Evolutionary conservation across 2,329 filamentous ascomycete genomes (phyloP).

Genomic region (Apiospora rasikravindrae): DNA sequence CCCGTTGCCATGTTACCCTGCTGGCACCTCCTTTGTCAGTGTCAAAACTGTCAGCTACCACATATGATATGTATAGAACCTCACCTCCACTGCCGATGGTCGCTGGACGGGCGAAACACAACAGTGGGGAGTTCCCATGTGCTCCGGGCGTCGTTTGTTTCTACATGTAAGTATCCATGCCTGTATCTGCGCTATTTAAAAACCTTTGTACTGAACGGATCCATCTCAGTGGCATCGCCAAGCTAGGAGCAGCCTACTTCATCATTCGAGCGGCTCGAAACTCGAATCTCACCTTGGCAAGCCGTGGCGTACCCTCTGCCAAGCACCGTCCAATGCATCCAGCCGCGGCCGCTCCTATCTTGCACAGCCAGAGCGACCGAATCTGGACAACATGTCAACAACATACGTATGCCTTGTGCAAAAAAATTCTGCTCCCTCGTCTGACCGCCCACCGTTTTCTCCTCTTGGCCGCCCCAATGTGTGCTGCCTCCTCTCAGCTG

Average conservation of each 20-base stretch:
- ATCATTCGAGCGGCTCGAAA: constrained; percentile 17
- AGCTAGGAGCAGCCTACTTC: constrained; percentile 8
- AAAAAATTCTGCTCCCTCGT: not conserved
- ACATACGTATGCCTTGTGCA: not conserved
- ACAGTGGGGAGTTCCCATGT: not conserved
- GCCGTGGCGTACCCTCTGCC: constrained; percentile 13
- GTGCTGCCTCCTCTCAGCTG: not conserved
- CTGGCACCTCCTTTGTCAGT: not conserved
- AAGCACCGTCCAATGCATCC: constrained; percentile 2
- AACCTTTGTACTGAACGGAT: not conserved
- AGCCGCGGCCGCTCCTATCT: constrained; percentile 1
- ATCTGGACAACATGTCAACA: constrained; percentile 8
- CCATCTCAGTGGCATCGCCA: constrained; percentile 14
- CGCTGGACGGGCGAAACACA: constrained; percentile 4
- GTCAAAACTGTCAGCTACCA: not conserved
- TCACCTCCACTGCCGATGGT: constrained; percentile 4
- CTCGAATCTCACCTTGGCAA: constrained; percentile 11
- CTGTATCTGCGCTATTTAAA: constrained; percentile 16
- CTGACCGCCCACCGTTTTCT: not conserved
- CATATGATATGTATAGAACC: not conserved
- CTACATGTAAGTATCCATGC: not conserved
- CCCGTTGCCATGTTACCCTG: not conserved
- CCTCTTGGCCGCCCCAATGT: not conserved
- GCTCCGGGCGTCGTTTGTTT: constrained; percentile 4
- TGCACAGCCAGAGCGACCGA: not conserved